Percentiles rank a stretch among this genome's conserved stretches.
Conservation (phyloP, 78 protist genomes). For the Protostelium mycophagum region DNA sequence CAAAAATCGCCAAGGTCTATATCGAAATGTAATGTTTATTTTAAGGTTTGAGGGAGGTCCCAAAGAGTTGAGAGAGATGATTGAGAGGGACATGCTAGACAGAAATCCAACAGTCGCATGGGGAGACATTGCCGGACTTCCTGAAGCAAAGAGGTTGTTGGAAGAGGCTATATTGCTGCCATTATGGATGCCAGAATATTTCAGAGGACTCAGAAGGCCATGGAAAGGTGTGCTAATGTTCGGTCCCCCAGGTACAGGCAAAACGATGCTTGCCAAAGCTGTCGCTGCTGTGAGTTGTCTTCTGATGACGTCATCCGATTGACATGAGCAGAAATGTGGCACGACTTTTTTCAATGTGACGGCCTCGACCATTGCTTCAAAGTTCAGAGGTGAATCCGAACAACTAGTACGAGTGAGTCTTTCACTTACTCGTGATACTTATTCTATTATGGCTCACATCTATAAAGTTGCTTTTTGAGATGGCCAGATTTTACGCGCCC, state of each 20-base stretch:
- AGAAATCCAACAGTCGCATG: slow-evolving; percentile 44
- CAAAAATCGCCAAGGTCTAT: no score
- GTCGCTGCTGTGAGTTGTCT: slow-evolving; percentile 69
- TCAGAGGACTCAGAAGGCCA: slow-evolving; percentile 71
- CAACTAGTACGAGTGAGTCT: slow-evolving; percentile 51
- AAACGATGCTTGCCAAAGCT: slow-evolving; percentile 90
- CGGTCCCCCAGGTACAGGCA: slow-evolving; percentile 94
- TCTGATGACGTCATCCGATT: not conserved
- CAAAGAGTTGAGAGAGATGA: slow-evolving; percentile 17
- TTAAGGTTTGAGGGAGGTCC: not conserved
- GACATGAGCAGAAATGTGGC: slow-evolving; percentile 40
- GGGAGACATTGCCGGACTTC: slow-evolving; percentile 69
- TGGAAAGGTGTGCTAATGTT: slow-evolving; percentile 86
- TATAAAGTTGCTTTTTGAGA: slow-evolving; percentile 49
- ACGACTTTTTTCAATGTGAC: slow-evolving; percentile 82
- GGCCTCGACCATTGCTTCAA: slow-evolving; percentile 63
- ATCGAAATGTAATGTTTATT: no score
- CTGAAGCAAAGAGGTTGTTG: slow-evolving; percentile 78
- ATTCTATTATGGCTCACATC: no score
- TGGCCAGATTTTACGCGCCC: slow-evolving; percentile 86
- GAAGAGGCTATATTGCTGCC: slow-evolving; percentile 81
- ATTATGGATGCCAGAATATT: slow-evolving; percentile 67
- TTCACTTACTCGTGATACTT: no score
- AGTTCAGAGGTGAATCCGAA: slow-evolving; percentile 89
- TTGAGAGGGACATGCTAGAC: slow-evolving; percentile 70